These are phyloP conservation scores for Backusella mclennaniae DNA, from an alignment of 192 early-diverging fungal species.

Conservation along the genomic window DNA sequence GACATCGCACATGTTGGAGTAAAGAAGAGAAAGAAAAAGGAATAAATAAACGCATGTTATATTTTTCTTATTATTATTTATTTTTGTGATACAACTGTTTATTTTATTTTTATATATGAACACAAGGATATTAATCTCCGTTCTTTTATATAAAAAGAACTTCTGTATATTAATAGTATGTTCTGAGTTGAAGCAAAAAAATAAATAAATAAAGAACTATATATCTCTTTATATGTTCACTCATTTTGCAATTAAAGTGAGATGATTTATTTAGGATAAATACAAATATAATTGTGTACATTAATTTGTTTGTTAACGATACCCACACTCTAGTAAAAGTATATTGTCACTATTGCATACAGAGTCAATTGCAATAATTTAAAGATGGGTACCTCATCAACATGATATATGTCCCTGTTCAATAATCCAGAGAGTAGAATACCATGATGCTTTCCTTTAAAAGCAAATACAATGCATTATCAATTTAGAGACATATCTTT, in stretches of 20 bases:
- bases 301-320: neutral
- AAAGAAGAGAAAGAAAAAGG: neutral
- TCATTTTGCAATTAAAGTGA: no score
- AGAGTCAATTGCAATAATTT: neutral
- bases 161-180: neutral
- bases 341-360: neutral
- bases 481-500: neutral
- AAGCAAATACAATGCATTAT: neutral
- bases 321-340: neutral
- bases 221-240: no score
- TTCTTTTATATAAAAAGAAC: neutral
- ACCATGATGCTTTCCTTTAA: neutral
- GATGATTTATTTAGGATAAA: neutral
- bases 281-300: neutral
- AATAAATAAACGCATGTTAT: neutral
- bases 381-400: neutral
- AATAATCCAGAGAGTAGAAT: neutral
- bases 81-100: neutral
- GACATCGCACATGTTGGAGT: conserved; percentile 48
- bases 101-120: neutral
- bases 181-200: neutral
- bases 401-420: neutral
- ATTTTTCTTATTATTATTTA: neutral
- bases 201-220: no score
- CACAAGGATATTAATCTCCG: conserved; percentile 2